Conservation (phyloP, 768 basidiomycete species). For the Mycena amicta region DNA sequence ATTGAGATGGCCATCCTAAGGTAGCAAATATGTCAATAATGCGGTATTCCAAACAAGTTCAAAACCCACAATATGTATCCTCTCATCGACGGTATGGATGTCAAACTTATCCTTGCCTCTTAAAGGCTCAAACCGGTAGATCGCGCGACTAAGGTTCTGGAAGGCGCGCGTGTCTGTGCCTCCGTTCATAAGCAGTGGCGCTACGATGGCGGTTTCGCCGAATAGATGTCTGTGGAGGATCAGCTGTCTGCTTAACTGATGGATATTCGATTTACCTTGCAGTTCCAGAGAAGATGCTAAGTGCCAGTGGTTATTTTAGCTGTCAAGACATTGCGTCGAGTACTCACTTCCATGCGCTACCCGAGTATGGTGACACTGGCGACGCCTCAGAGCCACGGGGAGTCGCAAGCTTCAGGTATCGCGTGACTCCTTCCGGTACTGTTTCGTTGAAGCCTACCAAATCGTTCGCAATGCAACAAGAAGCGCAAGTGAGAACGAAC, state of each 20-base stretch:
- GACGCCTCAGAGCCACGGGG: slow-evolving; percentile 8
- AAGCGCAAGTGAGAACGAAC: too few relatives aligned
- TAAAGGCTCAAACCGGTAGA: slow-evolving; percentile 10
- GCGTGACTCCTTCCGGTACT: slow-evolving; percentile 5
- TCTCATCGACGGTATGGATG: slow-evolving; percentile 13
- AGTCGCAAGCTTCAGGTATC: slow-evolving; percentile 4
- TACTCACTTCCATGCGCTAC: slow-evolving; percentile 15
- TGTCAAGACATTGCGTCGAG: background rate
- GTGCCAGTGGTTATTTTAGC: background rate
- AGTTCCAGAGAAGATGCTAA: too few relatives aligned
- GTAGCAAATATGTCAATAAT: too few relatives aligned
- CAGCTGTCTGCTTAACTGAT: too few relatives aligned
- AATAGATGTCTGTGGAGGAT: too few relatives aligned
- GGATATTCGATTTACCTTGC: too few relatives aligned
- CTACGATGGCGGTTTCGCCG: slow-evolving; percentile 9
- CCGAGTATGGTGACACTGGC: slow-evolving; percentile 11
- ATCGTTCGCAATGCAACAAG: too few relatives aligned
- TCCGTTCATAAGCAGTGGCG: slow-evolving; percentile 6
- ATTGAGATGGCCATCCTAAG: too few relatives aligned
- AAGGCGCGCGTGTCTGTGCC: slow-evolving; percentile 12
- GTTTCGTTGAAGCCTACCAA: background rate
- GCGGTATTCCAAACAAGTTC: too few relatives aligned
- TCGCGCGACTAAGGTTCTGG: slow-evolving; percentile 11
- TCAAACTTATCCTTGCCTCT: background rate
- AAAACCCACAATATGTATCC: too few relatives aligned